Base-by-base conservation (phyloP, 208 protist species). In the Phytomonas sp. region DNA sequence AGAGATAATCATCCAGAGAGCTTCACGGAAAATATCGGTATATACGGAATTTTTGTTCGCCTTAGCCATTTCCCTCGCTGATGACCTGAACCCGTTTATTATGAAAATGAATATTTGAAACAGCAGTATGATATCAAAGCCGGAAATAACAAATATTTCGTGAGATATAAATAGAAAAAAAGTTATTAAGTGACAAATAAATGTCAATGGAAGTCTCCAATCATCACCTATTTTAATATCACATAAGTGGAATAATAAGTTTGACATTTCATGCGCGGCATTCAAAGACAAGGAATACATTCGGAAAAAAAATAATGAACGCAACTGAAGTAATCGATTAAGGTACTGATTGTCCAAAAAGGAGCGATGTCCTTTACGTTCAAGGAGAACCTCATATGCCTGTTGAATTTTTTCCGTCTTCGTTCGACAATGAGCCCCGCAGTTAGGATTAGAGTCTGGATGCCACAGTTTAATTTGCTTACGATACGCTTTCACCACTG, bases 401-500 rank as follows among this genome's bases (percentile, higher is more conserved):
- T 87, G 78, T 67, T 93, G 89, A 26, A 94, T 79, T 29, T 84
- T 79, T 52, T 88, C 79, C 69, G 78, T 84, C 26, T 87, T 74
- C 0, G 65, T 61, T 33, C 84, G 82, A 64, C 91, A 95, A 36
- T 65, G 70, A 6, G 91, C 78, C 0, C 83, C 83, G 61, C 91
- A 95, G 29, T 72, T 72, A 0, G 91, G 91, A 63, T 93, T 93
- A 11, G 75, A 71, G 73, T 95, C 91, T 56, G 91, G 91, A 77
- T 95, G 91, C 84, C 83, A 93, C 36, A 67, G 67, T 67, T 83
- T 92, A 66, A 89, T 81, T 69, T 84, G 74, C 40, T 84, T 70
- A n/a, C 91, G 79, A 70, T 95, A 95, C 4, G 86, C 91, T 31
- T 73, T 75, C 34, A 87, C 93, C 7, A 95, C 84, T 69, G 91